These are phyloP conservation scores for Gilbertella persicaria DNA, from an alignment of 371 early-diverging fungal genomes.

Conservation along the genomic window DNA sequence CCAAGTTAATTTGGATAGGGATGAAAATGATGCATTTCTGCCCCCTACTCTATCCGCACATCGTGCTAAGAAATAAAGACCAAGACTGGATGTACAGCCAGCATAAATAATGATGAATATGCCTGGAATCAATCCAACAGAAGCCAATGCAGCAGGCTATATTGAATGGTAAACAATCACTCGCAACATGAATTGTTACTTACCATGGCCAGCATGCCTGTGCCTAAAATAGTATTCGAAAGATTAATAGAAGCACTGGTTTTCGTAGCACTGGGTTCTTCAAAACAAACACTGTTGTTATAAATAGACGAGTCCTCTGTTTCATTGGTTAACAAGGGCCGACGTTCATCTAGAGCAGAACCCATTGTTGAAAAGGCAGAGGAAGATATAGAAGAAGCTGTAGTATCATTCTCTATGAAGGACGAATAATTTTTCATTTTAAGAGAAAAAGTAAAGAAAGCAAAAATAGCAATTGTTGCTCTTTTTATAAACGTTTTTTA, in stretches of 20 bases:
- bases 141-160: constrained; percentile 82
- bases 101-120: constrained; percentile 77
- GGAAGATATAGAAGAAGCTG: constrained; percentile 32
- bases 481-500: too few relatives aligned
- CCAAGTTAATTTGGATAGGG: constrained; percentile 88
- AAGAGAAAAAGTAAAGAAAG: constrained; percentile 7
- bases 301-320: constrained; percentile 15
- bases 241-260: constrained; percentile 70
- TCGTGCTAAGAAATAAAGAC: constrained; percentile 81
- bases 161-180: not conserved
- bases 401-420: constrained; percentile 28
- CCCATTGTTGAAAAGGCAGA: constrained; percentile 27
- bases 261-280: constrained; percentile 34
- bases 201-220: constrained; percentile 98
- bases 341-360: constrained; percentile 20
- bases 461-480: not conserved
- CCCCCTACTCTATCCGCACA: constrained; percentile 74
- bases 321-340: constrained; percentile 29
- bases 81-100: constrained; percentile 75
- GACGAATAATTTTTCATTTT: constrained; percentile 31
- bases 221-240: constrained; percentile 92
- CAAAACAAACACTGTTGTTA: constrained; percentile 2
- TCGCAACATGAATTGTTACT: constrained; percentile 7
- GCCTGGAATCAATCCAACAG: constrained; percentile 86
- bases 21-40: constrained; percentile 87